phyloP scores from a whole-genome alignment of 1,284 basidiomycete species.

The Phlebopus sp. region DNA sequence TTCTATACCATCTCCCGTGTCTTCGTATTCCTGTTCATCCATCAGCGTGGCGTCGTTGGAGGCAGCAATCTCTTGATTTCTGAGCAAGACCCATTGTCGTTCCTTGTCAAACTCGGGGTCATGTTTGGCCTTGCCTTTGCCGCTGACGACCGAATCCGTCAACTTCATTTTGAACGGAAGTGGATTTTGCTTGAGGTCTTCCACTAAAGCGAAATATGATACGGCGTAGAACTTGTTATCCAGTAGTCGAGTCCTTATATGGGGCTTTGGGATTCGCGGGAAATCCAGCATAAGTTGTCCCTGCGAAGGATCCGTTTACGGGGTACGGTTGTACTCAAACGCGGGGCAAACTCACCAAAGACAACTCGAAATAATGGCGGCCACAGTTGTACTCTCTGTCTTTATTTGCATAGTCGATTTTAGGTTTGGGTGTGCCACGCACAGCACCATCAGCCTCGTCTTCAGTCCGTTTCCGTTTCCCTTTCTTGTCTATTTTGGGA shows the following conservation, averaged over 20 bases:
- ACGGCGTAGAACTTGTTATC: conserved; percentile 57
- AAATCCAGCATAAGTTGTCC: conserved; percentile 55
- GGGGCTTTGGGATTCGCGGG: conserved; percentile 50
- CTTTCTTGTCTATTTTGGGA: conserved; percentile 54
- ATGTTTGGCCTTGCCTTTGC: conserved; percentile 42
- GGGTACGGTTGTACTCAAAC: conserved; percentile 1
- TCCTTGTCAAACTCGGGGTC: conserved; percentile 47
- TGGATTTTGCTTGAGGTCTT: conserved; percentile 32
- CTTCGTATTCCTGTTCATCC: conserved; percentile 40
- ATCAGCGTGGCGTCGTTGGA: conserved; percentile 23
- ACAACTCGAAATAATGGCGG: conserved; percentile 43
- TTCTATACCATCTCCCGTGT: conserved; percentile 59
- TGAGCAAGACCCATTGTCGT: conserved; percentile 42
- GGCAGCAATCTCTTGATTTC: conserved; percentile 7
- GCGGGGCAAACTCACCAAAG: not conserved
- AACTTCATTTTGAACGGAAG: conserved; percentile 44
- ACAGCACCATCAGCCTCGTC: conserved; percentile 23
- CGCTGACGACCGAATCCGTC: conserved; percentile 30
- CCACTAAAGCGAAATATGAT: conserved; percentile 45
- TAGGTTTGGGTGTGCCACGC: conserved; percentile 24
- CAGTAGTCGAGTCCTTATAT: conserved; percentile 44
- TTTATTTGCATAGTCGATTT: conserved; percentile 47
- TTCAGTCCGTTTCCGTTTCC: conserved; percentile 47
- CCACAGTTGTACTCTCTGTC: conserved; percentile 43
- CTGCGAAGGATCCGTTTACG: conserved; percentile 28